Base-by-base conservation (phyloP, 1,139 yeast species). In the Yamadazyma atlantica region DNA sequence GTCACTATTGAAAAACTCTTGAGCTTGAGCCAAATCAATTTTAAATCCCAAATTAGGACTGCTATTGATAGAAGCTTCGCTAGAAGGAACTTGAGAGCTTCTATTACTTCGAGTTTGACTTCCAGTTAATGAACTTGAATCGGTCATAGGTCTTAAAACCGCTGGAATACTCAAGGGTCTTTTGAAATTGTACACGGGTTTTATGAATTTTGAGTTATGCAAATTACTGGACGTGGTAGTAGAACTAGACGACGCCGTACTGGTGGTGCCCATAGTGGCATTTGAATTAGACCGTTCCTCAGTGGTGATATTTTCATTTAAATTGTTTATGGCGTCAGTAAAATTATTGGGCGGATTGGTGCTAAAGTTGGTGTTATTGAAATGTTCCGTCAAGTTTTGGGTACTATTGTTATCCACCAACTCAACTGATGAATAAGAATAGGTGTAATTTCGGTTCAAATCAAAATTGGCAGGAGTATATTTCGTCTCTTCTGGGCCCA, bases 401-500 rank as follows among this genome's bases (percentile, higher is more conserved):
- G 25, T 29, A 12, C 30, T 28, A 16, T 14, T 28, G 16, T 28
- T 28, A 4, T 28, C 30, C 10, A n/a, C 30, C 21, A 28, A 28
- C 16, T 37, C 46, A 24, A 36, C 41, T 18, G 31, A 37, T 1
- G 45, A 39, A 4, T 30, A 24, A 23, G 49, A 39, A 34, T 46
- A 48, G 1, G 49, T 47, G 37, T 48, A 48, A 28, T 48, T 45
- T 21, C 33, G 32, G 37, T 62, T 61, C n/a, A 69, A 50, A 42
- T 70, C 75, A 45, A 65, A 68, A 8, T 51, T 55, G 1, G 76
- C 76, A 0, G 76, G 76, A n/a, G 51, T 50, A 44, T 70, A 70
- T 11, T 28, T 28, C 3, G 12, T n/a, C 12, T 28, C 30, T 14
- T 28, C 21, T 9, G 26, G 12, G n/a, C 11, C 26, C 26, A 4